Evolutionary conservation across 805 yeast species (phyloP), one percentile per base, ranked within the genome.

Genomic region (Candida berthetii): DNA sequence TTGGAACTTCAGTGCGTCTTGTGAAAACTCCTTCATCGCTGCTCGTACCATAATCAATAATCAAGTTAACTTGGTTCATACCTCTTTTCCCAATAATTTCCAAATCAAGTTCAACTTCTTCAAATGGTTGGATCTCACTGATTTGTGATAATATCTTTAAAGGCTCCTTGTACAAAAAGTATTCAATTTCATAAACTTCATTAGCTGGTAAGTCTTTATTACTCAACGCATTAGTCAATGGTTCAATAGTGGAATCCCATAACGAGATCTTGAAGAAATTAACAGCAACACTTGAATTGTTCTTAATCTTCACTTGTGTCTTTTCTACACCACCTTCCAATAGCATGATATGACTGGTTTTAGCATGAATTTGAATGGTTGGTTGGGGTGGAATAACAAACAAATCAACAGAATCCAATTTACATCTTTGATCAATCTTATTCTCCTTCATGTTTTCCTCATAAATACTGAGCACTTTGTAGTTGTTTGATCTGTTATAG

Each of bases 141-240:
- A 57, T 42, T 2, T 50, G 50, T 2, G 52, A 35, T 6, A 53
- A 38, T 31, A 84, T 72, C 22, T 60, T 58, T 45, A 85, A 68
- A 0, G 91, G 81, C 35, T 72, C 74, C 42, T 76, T 73, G 35
- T 80, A 57, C 38, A 87, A 52, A 49, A 74, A 75, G 65, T 82
- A 82, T 54, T 87, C 96, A 42, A 82, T 68, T 55, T 87, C 96
- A 57, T 85, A 78, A 4, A 79, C 62, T 39, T 86, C 96, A 40
- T 75, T 69, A 0, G 80, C 74, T 0, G 81, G 72, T 6, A 79
- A 53, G 2, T 63, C 60, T 34, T 61, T 71, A 27, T 67, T 66
- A 36, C 66, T 71, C 28, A 85, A 60, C 11, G 78, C 75, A n/a
- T 71, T 66, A 44, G 71, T 75, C 40, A 85, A 59, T 0, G 82